phyloP scores from a whole-genome alignment of 1,284 basidiomycete genomes.

The Ustilago loliicola region DNA sequence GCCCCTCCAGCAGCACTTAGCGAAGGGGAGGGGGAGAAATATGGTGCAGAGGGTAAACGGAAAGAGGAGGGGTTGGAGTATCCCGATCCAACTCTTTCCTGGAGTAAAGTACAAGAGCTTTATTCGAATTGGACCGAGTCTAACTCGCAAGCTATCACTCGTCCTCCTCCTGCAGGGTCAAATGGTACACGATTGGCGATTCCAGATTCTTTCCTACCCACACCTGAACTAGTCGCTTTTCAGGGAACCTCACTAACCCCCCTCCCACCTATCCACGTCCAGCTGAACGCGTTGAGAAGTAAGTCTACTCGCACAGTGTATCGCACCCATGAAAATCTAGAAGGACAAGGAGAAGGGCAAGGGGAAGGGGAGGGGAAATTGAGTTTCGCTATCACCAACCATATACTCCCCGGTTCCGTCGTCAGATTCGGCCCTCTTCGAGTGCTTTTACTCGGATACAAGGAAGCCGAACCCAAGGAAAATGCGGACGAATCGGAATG shows the following conservation, averaged over 20 bases:
- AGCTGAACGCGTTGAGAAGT: neutral
- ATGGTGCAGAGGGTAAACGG: neutral
- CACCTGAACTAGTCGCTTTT: neutral
- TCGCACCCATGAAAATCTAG: neutral
- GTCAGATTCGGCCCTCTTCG: constrained; percentile 24
- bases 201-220: constrained; percentile 11
- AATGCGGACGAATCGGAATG: neutral
- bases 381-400: neutral
- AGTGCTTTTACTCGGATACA: constrained; percentile 8
- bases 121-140: constrained; percentile 11
- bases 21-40: too few relatives aligned
- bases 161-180: too few relatives aligned
- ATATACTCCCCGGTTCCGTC: neutral
- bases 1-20: too few relatives aligned
- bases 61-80: neutral
- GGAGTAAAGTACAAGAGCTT: neutral
- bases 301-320: neutral
- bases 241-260: neutral
- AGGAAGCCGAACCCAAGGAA: neutral
- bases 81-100: neutral
- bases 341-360: neutral
- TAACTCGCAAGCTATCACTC: constrained; percentile 26
- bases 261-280: neutral
- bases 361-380: neutral
- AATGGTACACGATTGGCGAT: neutral